Evolutionary conservation across 768 basidiomycete genomes (phyloP), one percentile per base, ranked within the genome.

Genomic region (Lentinula sp.): DNA sequence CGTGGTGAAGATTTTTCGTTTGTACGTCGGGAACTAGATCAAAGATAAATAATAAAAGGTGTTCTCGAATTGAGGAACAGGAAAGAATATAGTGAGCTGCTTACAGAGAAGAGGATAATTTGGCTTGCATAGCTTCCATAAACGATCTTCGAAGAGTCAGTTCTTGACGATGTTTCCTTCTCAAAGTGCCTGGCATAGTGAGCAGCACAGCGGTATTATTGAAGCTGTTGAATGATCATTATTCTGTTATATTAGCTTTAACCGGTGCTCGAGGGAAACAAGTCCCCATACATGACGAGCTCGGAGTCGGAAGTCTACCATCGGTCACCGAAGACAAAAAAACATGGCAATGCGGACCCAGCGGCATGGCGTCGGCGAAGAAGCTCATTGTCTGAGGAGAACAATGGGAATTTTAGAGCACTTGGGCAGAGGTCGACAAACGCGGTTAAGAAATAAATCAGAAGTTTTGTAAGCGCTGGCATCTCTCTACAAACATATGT

Each of bases 131-230:
- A 23, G 46, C 57, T 49, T 59, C 57, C 31, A 59, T 21, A 11
- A 59, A 59, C 31, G 57, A 59, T 23, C 46, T 59, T 23, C 57
- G 57, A 18, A 59, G 57, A 31, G 57, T 59, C 45, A 59, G 46
- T 16, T 59, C 57, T 48, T 59, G 57, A 59, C 46, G 57, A 49
- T 59, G 40, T 23, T 31, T 59, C 32, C 57, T 46, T 15, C 57
- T 59, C 48, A 59, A 28, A 6, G 57, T 59, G 13, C 43, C 31
- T 0, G 57, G 57, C 57, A 59, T 59, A 18, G 11, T 56, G 21
- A 23, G 21, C 45, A n/a, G 7, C 18, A 23, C 9, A 23, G 21
- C 18, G 2, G n/a, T 48, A 11, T 43, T 23, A 35, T 21, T 18
- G 37, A 13, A 52, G 35, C 5, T 54, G 21, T 35, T n/a, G 9